Evolutionary conservation across 345 rosid genomes (phyloP).

Genomic region (Eucalyptus grandis): DNA sequence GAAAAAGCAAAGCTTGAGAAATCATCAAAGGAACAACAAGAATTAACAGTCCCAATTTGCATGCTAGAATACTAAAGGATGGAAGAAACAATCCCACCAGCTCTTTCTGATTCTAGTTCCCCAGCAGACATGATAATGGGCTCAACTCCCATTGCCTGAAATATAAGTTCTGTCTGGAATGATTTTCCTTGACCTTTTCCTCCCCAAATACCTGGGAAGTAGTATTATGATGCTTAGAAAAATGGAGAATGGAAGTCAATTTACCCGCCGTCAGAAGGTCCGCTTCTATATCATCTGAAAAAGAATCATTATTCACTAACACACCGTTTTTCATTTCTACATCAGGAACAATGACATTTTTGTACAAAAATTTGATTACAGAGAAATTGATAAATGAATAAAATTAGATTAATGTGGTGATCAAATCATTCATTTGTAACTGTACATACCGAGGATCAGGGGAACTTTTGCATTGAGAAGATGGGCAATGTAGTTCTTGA

Average conservation of each 20-base stretch:
- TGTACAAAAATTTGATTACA: background rate
- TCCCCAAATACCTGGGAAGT: slow-evolving; percentile 78
- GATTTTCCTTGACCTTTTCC: slow-evolving; percentile 99
- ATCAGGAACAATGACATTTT: background rate
- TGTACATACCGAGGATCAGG: slow-evolving; percentile 59
- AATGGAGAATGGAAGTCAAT: background rate
- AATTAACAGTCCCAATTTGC: background rate
- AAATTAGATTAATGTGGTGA: background rate
- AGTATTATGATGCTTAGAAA: background rate
- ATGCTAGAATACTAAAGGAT: background rate
- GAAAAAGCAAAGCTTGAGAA: background rate
- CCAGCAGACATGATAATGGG: slow-evolving; percentile 96
- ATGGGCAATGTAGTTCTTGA: slow-evolving; percentile 83
- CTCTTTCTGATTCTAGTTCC: slow-evolving; percentile 90
- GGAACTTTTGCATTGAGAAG: slow-evolving; percentile 66
- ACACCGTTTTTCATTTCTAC: background rate
- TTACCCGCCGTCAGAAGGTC: background rate
- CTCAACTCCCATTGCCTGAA: slow-evolving; percentile 84
- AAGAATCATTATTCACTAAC: background rate
- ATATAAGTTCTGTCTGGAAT: slow-evolving; percentile 90
- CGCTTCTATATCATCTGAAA: background rate
- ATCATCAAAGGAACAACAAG: background rate
- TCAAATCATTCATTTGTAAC: background rate
- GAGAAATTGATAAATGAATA: background rate
- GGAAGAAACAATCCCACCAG: slow-evolving; percentile 36